phyloP scores from a whole-genome alignment of 208 protist genomes.

The Leptomonas seymouri region DNA sequence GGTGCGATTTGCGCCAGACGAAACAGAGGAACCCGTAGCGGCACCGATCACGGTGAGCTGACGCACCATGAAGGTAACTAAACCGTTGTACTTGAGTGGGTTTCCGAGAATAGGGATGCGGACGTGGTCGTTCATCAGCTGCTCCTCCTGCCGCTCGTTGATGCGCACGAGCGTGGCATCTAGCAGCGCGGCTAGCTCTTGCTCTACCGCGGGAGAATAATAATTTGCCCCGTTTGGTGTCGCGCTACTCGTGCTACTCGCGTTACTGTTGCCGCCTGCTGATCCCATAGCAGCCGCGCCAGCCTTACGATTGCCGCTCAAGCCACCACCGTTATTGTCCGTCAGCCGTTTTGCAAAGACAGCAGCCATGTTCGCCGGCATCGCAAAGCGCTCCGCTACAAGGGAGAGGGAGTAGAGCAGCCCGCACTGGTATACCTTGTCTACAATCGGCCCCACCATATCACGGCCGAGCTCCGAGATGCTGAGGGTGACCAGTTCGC shows the following conservation, averaged over 20 bases:
- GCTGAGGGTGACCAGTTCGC: slow-evolving; percentile 57
- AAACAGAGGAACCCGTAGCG: background rate
- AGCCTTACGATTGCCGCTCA: background rate
- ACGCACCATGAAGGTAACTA: slow-evolving; percentile 73
- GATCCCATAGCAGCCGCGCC: slow-evolving; percentile 8
- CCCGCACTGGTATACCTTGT: slow-evolving; percentile 59
- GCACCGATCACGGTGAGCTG: slow-evolving; percentile 43
- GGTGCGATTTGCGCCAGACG: background rate
- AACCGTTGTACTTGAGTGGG: slow-evolving; percentile 68
- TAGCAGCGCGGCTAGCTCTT: slow-evolving; percentile 58
- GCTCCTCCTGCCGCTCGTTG: slow-evolving; percentile 77
- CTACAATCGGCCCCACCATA: slow-evolving; percentile 60
- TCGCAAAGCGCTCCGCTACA: slow-evolving; percentile 71
- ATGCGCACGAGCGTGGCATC: slow-evolving; percentile 69
- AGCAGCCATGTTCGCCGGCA: slow-evolving; percentile 42
- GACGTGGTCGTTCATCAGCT: slow-evolving; percentile 73
- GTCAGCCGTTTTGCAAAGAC: slow-evolving; percentile 40
- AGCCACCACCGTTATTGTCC: slow-evolving; percentile 3
- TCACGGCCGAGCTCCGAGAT: slow-evolving; percentile 61
- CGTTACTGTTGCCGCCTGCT: slow-evolving; percentile 1
- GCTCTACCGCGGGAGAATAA: slow-evolving; percentile 62
- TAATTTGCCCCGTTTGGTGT: slow-evolving; percentile 19
- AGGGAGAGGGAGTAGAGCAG: slow-evolving; percentile 72
- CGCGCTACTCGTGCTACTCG: background rate
- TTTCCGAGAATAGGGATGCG: slow-evolving; percentile 60